Conservation (phyloP, 495 filamentous ascomycete species). For the Hypoxylon fragiforme region DNA sequence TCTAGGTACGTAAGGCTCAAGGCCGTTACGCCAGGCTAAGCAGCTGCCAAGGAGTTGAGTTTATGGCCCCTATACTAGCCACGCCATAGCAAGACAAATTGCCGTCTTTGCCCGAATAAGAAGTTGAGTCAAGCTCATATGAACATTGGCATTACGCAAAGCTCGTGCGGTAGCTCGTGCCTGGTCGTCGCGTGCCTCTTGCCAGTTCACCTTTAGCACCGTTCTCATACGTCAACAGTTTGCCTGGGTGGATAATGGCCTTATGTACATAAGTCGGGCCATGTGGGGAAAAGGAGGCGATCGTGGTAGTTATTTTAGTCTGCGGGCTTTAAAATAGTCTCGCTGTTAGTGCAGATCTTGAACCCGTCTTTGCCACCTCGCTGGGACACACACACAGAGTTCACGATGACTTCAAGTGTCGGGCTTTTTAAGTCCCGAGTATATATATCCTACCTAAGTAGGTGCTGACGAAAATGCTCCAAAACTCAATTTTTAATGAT, state of each 20-base stretch:
- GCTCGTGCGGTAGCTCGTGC: neutral
- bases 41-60: neutral
- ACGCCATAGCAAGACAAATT: too few species aligned
- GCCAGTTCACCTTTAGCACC: neutral
- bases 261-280: neutral
- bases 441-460: neutral
- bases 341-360: neutral
- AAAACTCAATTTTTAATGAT: neutral
- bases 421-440: neutral
- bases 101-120: too few species aligned
- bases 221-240: neutral
- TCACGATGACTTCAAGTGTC: neutral
- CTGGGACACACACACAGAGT: neutral
- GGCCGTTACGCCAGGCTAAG: slow-evolving; percentile 8
- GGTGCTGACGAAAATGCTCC: too few species aligned
- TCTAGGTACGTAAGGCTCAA: neutral
- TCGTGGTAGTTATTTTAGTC: neutral
- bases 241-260: neutral
- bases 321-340: slow-evolving; percentile 18
- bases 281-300: neutral
- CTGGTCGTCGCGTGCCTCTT: slow-evolving; percentile 3
- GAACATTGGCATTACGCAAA: neutral
- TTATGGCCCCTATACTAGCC: too few species aligned
- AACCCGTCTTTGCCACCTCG: neutral
- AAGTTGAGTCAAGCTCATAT: neutral